These are phyloP conservation scores for Lactifluus subvellereus DNA, from an alignment of 768 basidiomycete species.

Conservation along the genomic window DNA sequence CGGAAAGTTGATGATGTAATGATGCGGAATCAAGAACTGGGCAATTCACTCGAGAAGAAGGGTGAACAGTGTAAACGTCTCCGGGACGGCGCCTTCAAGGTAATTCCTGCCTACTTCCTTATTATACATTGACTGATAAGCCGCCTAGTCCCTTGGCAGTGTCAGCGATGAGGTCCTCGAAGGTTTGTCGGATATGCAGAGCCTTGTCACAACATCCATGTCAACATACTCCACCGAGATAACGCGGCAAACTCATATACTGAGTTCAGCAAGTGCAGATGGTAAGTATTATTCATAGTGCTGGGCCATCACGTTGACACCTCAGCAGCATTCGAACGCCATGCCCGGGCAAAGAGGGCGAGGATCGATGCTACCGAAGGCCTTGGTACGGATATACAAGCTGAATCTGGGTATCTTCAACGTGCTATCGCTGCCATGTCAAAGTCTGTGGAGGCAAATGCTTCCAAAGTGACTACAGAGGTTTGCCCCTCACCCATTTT, in stretches of 20 bases:
- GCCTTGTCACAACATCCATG: slow-evolving; percentile 41
- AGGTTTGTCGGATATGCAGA: slow-evolving; percentile 42
- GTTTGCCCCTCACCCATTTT: slow-evolving; percentile 34
- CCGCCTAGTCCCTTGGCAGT: slow-evolving; percentile 37
- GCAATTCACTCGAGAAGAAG: slow-evolving; percentile 39
- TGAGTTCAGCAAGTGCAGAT: slow-evolving; percentile 40
- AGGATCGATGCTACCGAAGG: slow-evolving; percentile 53
- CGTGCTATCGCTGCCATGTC: slow-evolving; percentile 46
- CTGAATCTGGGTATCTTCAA: slow-evolving; percentile 48
- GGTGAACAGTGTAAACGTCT: slow-evolving; percentile 47
- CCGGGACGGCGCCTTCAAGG: slow-evolving; percentile 57
- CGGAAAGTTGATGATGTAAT: slow-evolving; percentile 40
- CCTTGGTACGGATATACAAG: slow-evolving; percentile 45
- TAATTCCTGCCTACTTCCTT: slow-evolving; percentile 25
- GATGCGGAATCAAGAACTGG: slow-evolving; percentile 39
- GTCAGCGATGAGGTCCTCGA: slow-evolving; percentile 38
- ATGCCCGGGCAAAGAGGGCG: slow-evolving; percentile 59
- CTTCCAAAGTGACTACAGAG: slow-evolving; percentile 43
- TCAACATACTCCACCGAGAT: slow-evolving; percentile 47
- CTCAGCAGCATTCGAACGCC: slow-evolving; percentile 51
- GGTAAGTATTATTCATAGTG: slow-evolving; percentile 32
- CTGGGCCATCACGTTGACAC: background rate
- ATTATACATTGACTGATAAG: slow-evolving; percentile 10
- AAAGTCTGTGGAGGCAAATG: slow-evolving; percentile 40
- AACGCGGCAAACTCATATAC: slow-evolving; percentile 41